Percentiles rank a stretch among this genome's conserved stretches.
phyloP scores from a whole-genome alignment of 1,284 basidiomycete species.

The Trametes versicolor region DNA sequence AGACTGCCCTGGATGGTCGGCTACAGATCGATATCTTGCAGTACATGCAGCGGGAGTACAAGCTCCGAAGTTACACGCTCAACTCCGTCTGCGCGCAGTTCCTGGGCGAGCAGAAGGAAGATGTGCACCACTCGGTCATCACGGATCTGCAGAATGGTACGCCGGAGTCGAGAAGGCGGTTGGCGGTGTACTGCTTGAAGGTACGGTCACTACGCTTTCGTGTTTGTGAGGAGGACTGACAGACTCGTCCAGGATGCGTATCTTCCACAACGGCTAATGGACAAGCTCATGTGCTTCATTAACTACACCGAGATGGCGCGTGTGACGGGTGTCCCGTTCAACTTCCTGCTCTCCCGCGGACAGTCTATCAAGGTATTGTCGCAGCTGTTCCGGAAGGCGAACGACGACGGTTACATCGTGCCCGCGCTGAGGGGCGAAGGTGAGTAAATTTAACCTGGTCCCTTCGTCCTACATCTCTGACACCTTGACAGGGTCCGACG shows the following conservation, averaged over 20 bases:
- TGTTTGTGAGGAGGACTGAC: background rate
- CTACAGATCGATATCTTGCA: constrained; percentile 94
- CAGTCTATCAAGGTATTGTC: constrained; percentile 98
- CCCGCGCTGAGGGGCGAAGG: constrained; percentile 88
- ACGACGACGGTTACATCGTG: constrained; percentile 87
- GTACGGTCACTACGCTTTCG: constrained; percentile 49
- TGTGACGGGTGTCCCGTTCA: constrained; percentile 98
- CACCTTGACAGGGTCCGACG: constrained; percentile 73
- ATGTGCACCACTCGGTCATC: constrained; percentile 97
- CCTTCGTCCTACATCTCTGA: background rate
- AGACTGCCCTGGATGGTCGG: constrained; percentile 88
- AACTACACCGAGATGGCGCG: constrained; percentile 97
- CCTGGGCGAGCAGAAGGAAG: constrained; percentile 96
- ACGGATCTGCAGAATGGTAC: constrained; percentile 97
- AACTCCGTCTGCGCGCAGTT: constrained; percentile 97
- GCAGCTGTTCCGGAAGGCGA: constrained; percentile 91
- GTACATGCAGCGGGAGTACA: constrained; percentile 97
- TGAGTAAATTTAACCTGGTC: constrained; percentile 36
- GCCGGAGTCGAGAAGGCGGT: constrained; percentile 85
- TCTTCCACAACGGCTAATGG: constrained; percentile 91
- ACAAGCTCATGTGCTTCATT: constrained; percentile 97
- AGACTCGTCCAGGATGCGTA: constrained; percentile 88
- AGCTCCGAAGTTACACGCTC: constrained; percentile 93
- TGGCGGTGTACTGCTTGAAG: constrained; percentile 97
- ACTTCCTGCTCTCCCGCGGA: constrained; percentile 89